Percentiles rank a stretch among this genome's conserved stretches.
These are phyloP conservation scores for Tuber melanosporum DNA, from an alignment of 495 filamentous ascomycete genomes.

Conservation along the genomic window DNA sequence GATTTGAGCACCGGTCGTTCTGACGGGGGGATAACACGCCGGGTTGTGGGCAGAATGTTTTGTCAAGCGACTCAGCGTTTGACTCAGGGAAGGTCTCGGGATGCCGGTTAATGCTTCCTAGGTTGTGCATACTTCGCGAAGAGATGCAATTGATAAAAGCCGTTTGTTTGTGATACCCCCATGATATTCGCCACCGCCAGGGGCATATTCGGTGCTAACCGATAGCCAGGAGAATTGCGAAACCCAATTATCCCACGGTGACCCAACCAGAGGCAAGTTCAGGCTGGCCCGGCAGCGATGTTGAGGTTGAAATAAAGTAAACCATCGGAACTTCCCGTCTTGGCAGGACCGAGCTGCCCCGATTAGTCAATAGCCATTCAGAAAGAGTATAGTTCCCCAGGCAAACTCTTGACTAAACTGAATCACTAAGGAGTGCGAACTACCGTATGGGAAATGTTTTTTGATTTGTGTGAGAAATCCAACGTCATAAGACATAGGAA, in stretches of 20 bases:
- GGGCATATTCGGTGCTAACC: not conserved
- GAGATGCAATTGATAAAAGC: not conserved
- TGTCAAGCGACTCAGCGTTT: not conserved
- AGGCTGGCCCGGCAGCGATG: not conserved
- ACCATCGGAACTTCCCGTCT: not conserved
- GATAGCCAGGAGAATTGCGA: not conserved
- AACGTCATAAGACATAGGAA: not conserved
- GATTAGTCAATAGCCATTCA: not conserved
- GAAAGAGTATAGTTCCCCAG: not conserved
- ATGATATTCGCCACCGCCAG: not conserved
- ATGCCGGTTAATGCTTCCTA: not conserved
- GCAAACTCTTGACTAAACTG: not conserved
- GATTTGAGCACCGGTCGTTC: not conserved
- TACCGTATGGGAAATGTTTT: not conserved
- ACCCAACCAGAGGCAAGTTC: not conserved
- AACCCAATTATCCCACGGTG: not conserved
- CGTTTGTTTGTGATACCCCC: not conserved
- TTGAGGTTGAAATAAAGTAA: conserved; percentile 4
- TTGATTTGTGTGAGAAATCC: not conserved
- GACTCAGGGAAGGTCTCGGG: not conserved
- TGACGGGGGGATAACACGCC: not conserved
- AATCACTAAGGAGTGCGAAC: not conserved
- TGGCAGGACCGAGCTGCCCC: not conserved
- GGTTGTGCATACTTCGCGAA: not conserved
- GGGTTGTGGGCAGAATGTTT: not conserved